These are phyloP conservation scores for Stephanodiscus minutulus DNA, from an alignment of 108 stramenopile genomes.

Conservation along the genomic window DNA sequence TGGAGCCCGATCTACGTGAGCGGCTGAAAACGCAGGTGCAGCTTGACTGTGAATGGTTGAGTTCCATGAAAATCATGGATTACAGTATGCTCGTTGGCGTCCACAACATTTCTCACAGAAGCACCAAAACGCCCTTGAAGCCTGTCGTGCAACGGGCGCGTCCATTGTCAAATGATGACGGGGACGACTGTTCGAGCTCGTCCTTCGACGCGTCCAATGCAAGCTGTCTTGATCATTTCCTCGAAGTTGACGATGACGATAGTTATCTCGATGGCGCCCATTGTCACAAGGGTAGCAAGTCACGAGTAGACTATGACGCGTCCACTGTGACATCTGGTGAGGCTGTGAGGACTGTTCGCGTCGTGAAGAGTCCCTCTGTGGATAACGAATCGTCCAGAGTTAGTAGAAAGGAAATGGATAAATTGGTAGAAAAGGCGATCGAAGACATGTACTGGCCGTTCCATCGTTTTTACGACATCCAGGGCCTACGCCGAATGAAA, in stretches of 20 bases:
- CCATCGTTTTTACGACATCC: slow-evolving; percentile 76
- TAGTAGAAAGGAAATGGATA: slow-evolving; percentile 46
- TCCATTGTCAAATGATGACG: slow-evolving; percentile 9
- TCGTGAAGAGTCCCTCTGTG: slow-evolving; percentile 11
- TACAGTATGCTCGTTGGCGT: slow-evolving; percentile 93
- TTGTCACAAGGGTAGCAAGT: slow-evolving; percentile 11
- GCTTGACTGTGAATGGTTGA: slow-evolving; percentile 79
- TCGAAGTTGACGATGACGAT: slow-evolving; percentile 79
- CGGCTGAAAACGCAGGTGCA: slow-evolving; percentile 71
- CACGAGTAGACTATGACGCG: slow-evolving; percentile 16
- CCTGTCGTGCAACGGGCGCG: neutral
- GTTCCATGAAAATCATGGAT: slow-evolving; percentile 92
- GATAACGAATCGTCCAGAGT: slow-evolving; percentile 13
- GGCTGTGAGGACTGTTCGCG: slow-evolving; percentile 9
- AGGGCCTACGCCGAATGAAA: slow-evolving; percentile 70
- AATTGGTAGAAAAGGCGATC: slow-evolving; percentile 70
- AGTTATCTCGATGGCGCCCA: slow-evolving; percentile 76
- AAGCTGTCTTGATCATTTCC: slow-evolving; percentile 37
- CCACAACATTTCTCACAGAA: slow-evolving; percentile 74
- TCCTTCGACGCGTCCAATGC: slow-evolving; percentile 40
- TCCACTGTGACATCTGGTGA: slow-evolving; percentile 18
- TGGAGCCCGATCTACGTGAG: slow-evolving; percentile 57
- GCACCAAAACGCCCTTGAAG: slow-evolving; percentile 1
- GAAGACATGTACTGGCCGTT: slow-evolving; percentile 91
- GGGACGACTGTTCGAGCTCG: slow-evolving; percentile 25